Evolutionary conservation across 768 basidiomycete species (phyloP).

Genomic region (Podaxis rugospora): DNA sequence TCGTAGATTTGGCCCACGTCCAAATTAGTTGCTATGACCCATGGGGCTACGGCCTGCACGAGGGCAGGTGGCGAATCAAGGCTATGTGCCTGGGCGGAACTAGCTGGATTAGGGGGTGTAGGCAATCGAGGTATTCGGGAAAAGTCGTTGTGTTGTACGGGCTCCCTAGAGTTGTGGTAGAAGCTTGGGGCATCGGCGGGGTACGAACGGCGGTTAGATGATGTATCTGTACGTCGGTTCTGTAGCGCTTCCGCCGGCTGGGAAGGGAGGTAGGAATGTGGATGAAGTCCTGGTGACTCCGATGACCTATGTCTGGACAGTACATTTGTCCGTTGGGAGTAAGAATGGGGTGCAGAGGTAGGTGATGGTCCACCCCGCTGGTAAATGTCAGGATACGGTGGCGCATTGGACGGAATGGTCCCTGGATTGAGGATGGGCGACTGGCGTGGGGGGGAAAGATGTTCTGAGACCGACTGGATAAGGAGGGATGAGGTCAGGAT

Average conservation of each 20-base stretch:
- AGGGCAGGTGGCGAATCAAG: conserved; percentile 15
- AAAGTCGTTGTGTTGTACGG: not conserved
- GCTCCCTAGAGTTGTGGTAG: not conserved
- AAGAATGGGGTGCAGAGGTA: not conserved
- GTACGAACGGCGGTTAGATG: not conserved
- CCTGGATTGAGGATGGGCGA: not conserved
- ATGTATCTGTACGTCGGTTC: not conserved
- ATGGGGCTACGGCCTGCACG: conserved; percentile 14
- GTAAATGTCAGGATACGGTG: not conserved
- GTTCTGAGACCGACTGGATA: not conserved
- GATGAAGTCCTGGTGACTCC: not conserved
- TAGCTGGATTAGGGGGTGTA: conserved; percentile 3
- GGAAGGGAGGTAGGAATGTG: conserved; percentile 4
- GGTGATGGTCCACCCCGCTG: not conserved
- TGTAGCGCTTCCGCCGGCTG: not conserved
- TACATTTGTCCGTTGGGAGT: not conserved
- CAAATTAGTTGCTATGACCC: conserved; percentile 25
- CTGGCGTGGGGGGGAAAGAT: not conserved
- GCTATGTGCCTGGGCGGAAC: not conserved
- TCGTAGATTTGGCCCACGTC: conserved; percentile 17
- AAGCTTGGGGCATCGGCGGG: not conserved
- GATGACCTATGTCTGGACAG: not conserved
- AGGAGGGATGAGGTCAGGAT: not conserved
- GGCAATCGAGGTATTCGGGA: not conserved
- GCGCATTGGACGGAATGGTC: not conserved